Evolutionary conservation across 345 rosid genomes (phyloP), one percentile per base, ranked within the genome.

Genomic region (Murraya koenigii): DNA sequence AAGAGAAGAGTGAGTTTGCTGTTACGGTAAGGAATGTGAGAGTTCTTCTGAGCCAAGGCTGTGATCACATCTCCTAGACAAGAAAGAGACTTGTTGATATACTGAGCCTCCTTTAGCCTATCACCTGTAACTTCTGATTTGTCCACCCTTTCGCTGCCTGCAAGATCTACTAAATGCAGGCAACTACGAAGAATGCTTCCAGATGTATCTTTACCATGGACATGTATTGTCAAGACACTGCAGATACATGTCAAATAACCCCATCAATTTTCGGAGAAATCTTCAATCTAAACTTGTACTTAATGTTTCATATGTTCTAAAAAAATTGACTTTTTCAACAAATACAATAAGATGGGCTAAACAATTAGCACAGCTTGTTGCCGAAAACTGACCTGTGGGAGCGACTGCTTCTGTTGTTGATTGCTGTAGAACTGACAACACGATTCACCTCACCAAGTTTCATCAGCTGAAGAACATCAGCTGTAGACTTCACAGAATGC

Each of bases 81-180:
- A 81, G 97, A 92, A 60, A 96, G 95, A 33, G 99, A 94, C 84
- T 91, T 94, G 76, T 96, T 96, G 69, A 96, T 96, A 75, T 88
- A 88, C 72, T 88, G 97, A 55, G 98, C 98, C 85, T 96, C 99
- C 86, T 88, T 95, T 49, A 95, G 91, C 78, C 97, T 85, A 75
- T 92, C 98, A 80, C 98, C 99, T 22, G 96, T 91, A 62, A 92
- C 99, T 87, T 92, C 98, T 64, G 98, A 89, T 83, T 92, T 95
- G 78, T 93, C 97, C 69, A 95, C 95, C 71, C 98, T 86, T 82
- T 96, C 99, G 76, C 99, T 94, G 78, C 99, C 97, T 44, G 99
- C 98, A 77, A 94, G 97, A 85, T 96, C 99, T 52, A 96, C 98
- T 87, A 96, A 79, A 84, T 96, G 99, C 86, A 96, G 86, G 84